These are phyloP conservation scores for Podila epigama DNA, from an alignment of 192 early-diverging fungal genomes.

Conservation along the genomic window DNA sequence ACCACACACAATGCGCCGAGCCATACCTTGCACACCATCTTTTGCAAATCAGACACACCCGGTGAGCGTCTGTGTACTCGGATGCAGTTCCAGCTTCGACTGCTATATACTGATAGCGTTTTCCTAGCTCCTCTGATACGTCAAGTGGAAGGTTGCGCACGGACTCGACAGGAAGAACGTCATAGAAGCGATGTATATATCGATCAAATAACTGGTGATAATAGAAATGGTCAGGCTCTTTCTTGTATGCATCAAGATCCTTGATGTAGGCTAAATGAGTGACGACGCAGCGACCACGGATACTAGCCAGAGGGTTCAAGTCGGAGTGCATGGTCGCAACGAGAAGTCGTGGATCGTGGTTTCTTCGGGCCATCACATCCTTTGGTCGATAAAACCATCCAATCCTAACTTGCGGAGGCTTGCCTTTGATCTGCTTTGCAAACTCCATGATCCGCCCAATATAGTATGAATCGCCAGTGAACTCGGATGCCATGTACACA, in stretches of 20 bases:
- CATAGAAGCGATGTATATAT: conserved; percentile 87
- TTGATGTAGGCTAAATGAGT: conserved; percentile 70
- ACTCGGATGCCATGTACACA: conserved; percentile 78
- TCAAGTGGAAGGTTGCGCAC: conserved; percentile 84
- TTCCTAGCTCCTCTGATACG: conserved; percentile 67
- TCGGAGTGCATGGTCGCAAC: conserved; percentile 92
- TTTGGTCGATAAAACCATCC: conserved; percentile 81
- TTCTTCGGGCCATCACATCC: conserved; percentile 72
- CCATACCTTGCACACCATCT: conserved; percentile 77
- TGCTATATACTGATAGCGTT: conserved; percentile 84
- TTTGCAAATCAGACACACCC: conserved; percentile 75
- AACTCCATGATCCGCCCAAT: conserved; percentile 87
- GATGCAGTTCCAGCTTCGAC: conserved; percentile 84
- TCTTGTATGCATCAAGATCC: conserved; percentile 67
- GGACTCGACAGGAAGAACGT: conserved; percentile 80
- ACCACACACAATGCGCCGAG: no score
- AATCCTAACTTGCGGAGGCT: conserved; percentile 64
- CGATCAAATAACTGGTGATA: conserved; percentile 91
- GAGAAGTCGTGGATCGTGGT: conserved; percentile 75
- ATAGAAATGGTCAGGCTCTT: conserved; percentile 79
- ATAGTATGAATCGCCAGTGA: conserved; percentile 76
- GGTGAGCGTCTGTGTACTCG: conserved; percentile 73
- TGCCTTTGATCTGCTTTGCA: conserved; percentile 58
- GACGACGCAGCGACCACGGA: conserved; percentile 82
- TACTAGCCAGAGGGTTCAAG: conserved; percentile 79